Evolutionary conservation across 768 basidiomycete species (phyloP).

Genomic region (Sistotremastrum suecicum): DNA sequence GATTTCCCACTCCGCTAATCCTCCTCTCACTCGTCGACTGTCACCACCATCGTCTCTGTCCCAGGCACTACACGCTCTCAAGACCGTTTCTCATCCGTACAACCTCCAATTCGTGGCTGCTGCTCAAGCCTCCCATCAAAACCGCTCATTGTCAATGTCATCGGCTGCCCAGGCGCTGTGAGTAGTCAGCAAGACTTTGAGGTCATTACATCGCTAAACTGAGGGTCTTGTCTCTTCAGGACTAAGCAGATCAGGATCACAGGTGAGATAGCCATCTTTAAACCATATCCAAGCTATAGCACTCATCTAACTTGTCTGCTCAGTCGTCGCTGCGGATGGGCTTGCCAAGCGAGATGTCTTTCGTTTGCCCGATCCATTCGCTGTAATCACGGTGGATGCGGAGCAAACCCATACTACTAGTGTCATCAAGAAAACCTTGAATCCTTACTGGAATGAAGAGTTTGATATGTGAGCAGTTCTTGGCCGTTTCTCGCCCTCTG

Average conservation of each 20-base stretch:
- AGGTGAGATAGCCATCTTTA: constrained; percentile 25
- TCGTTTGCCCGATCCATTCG: constrained; percentile 93
- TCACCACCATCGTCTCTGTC: too few relatives aligned
- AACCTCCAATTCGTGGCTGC: too few relatives aligned
- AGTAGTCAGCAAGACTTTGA: constrained; percentile 3
- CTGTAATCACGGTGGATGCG: constrained; percentile 95
- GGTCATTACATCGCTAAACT: background rate
- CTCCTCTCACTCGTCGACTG: too few relatives aligned
- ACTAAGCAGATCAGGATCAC: constrained; percentile 71
- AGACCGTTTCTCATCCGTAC: too few relatives aligned
- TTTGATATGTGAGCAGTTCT: constrained; percentile 73
- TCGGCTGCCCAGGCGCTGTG: constrained; percentile 14
- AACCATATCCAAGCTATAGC: background rate
- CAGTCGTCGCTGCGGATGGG: constrained; percentile 92
- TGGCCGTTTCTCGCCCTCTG: background rate
- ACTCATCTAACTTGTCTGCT: constrained; percentile 1
- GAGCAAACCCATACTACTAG: constrained; percentile 96
- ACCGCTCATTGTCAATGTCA: constrained; percentile 12
- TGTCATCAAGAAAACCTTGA: constrained; percentile 90
- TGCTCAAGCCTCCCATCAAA: too few relatives aligned
- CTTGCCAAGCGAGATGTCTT: constrained; percentile 92
- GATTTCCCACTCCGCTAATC: too few relatives aligned
- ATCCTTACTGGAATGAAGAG: constrained; percentile 96
- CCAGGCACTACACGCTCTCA: too few relatives aligned
- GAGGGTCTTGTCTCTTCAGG: constrained; percentile 10